A percentile compares a stretch with the other conserved stretches of the same genome.
Evolutionary conservation across 768 basidiomycete species (phyloP).

Genomic region (Lactarius vividus): DNA sequence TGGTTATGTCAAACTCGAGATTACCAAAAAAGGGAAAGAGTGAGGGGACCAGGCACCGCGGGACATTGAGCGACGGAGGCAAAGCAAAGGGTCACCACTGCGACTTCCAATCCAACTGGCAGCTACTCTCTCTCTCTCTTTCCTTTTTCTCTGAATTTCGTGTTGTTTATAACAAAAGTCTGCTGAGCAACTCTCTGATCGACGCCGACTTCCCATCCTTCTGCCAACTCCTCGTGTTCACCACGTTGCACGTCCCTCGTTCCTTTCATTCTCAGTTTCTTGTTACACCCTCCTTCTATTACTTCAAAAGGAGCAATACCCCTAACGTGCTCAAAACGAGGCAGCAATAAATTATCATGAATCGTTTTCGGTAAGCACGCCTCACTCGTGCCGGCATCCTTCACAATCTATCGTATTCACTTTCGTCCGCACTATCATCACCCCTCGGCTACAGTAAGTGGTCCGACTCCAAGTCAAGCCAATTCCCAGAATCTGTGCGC

Average conservation of each 20-base stretch:
- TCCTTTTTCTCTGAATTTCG: not conserved
- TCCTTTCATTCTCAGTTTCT: constrained; percentile 32
- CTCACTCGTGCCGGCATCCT: constrained; percentile 20
- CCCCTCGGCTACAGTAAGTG: constrained; percentile 55
- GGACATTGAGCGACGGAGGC: not conserved
- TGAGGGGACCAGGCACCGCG: not conserved
- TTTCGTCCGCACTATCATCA: constrained; percentile 29
- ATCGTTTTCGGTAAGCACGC: constrained; percentile 75
- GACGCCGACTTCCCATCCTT: constrained; percentile 16
- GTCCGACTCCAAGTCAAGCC: constrained; percentile 63
- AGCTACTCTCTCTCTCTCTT: not conserved
- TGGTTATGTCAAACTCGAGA: not conserved
- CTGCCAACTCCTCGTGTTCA: constrained; percentile 59
- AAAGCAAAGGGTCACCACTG: not conserved
- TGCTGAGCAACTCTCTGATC: not conserved
- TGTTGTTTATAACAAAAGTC: not conserved
- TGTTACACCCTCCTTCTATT: constrained; percentile 27
- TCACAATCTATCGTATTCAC: constrained; percentile 21
- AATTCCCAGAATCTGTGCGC: constrained; percentile 37
- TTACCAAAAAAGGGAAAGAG: not conserved
- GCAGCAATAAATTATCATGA: constrained; percentile 46
- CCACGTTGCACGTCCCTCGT: constrained; percentile 64
- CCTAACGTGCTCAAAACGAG: constrained; percentile 73
- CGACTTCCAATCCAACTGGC: not conserved
- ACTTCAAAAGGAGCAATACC: constrained; percentile 21